Percentiles rank a stretch among this genome's conserved stretches.
These are phyloP conservation scores for Sicyos baderoa DNA, from an alignment of 306 rosid species.

Conservation along the genomic window DNA sequence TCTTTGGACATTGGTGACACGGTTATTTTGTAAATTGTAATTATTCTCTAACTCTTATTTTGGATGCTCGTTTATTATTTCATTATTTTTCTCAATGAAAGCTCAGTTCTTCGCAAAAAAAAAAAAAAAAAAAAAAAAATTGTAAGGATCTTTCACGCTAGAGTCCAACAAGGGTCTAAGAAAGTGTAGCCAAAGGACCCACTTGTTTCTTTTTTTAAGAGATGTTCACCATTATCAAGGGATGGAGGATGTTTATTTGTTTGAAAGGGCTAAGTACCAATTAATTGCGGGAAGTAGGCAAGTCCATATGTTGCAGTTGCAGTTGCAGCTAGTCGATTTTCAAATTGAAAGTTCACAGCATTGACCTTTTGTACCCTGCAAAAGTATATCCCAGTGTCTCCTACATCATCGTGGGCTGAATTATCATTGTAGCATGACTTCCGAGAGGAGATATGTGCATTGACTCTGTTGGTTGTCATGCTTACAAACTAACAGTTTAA, in stretches of 20 bases:
- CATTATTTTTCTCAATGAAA: too few relatives aligned
- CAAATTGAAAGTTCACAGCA: background rate
- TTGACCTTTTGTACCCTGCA: too few relatives aligned
- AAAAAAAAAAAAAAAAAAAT: background rate
- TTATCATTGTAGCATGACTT: background rate
- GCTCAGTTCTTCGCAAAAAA: too few relatives aligned
- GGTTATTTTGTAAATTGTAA: too few relatives aligned
- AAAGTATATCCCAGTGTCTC: background rate
- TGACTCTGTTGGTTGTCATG: background rate
- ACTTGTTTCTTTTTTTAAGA: background rate
- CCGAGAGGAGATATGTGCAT: background rate
- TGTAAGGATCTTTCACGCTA: background rate
- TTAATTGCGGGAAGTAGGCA: background rate
- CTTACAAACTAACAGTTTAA: background rate
- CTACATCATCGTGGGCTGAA: background rate
- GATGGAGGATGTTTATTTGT: background rate
- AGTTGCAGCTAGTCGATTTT: background rate
- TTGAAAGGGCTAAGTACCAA: background rate
- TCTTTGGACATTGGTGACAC: too few relatives aligned
- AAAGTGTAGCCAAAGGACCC: background rate
- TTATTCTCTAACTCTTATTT: too few relatives aligned
- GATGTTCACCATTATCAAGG: background rate
- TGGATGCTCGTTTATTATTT: background rate
- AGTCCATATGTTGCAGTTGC: background rate
- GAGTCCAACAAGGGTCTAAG: background rate